Conservation (phyloP, 805 yeast genomes). For the Kodamaea fukazawae region DNA sequence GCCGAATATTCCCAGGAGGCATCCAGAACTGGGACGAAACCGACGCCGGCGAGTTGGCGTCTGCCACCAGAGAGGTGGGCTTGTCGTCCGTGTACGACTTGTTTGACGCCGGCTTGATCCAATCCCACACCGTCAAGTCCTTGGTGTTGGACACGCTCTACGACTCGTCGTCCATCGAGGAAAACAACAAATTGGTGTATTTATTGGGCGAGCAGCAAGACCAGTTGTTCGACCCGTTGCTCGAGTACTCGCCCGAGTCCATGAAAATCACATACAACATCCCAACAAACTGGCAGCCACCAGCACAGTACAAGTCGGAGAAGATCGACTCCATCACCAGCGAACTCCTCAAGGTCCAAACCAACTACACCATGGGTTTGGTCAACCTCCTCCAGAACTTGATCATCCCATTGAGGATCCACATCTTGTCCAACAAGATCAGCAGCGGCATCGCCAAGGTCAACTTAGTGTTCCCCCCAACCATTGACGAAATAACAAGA, state of each 20-base stretch:
- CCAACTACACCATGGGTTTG: slow-evolving; percentile 66
- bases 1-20: slow-evolving; percentile 45
- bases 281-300: slow-evolving; percentile 36
- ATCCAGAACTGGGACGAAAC: slow-evolving; percentile 62
- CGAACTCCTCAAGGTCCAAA: slow-evolving; percentile 70
- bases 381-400: slow-evolving; percentile 77
- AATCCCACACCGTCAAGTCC: slow-evolving; percentile 48
- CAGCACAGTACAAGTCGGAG: slow-evolving; percentile 8
- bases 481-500: slow-evolving; percentile 90
- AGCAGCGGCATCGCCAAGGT: slow-evolving; percentile 60
- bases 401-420: slow-evolving; percentile 72
- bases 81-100: slow-evolving; percentile 52
- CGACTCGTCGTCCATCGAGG: slow-evolving; percentile 48
- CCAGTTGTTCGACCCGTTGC: slow-evolving; percentile 81
- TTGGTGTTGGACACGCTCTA: slow-evolving; percentile 74
- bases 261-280: slow-evolving; percentile 69
- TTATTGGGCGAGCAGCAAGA: slow-evolving; percentile 83
- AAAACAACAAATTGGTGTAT: slow-evolving; percentile 73
- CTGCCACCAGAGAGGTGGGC: slow-evolving; percentile 54
- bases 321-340: slow-evolving; percentile 50
- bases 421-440: slow-evolving; percentile 55
- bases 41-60: slow-evolving; percentile 77
- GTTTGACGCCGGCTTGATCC: slow-evolving; percentile 61
- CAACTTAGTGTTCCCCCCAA: slow-evolving; percentile 86
- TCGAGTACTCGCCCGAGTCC: slow-evolving; percentile 90